Base-by-base conservation (phyloP, 768 basidiomycete genomes). In the Pleurotus salmoneostramineus region DNA sequence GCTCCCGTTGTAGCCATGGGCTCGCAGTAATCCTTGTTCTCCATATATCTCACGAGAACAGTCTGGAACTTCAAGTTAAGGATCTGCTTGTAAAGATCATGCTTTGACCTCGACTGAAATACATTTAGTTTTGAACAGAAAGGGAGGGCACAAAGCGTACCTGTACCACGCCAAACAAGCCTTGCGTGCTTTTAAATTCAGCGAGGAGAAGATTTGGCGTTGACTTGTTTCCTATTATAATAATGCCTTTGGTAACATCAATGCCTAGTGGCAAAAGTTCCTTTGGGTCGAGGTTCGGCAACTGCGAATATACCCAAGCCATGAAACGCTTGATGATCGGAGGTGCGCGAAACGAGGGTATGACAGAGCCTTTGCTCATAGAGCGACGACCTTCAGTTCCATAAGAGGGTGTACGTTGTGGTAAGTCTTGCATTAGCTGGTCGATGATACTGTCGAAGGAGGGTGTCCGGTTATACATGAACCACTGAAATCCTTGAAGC, bases 401-500 rank as follows among this genome's bases (percentile, higher is more conserved):
- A 56, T 69, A 73, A 3, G 77, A 77, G 1, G 64, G 62, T 15
- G 74, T 68, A 43, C 71, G 73, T 56, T 64, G 69, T 11, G 64
- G 60, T 49, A 64, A 65, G 67, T 75, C 74, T 17, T 69, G 72
- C 58, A 83, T 81, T 80, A 95, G 85, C 65, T 89, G 84, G 8
- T 88, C 80, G 15, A 96, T 73, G 54, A 98, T 94, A 55, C 84
- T 80, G 66, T 98, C 94, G 71, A 89, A 98, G 3, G 93, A 87
- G 3, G 91, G 83, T 3, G 93, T 95, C 49, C 86, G 79, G 72
- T 98, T 98, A 72, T 92, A 97, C 43, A 98, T 64, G 69, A 93
- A 93, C 88, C 92, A 95, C 69, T 98, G 95, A 45, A 95, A 77
- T 14, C 96, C 96, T 63, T 95, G 84, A 3, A 91, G 64, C 5